Conservation (phyloP, 208 protist genomes). For the Wallacemonas sp. region DNA sequence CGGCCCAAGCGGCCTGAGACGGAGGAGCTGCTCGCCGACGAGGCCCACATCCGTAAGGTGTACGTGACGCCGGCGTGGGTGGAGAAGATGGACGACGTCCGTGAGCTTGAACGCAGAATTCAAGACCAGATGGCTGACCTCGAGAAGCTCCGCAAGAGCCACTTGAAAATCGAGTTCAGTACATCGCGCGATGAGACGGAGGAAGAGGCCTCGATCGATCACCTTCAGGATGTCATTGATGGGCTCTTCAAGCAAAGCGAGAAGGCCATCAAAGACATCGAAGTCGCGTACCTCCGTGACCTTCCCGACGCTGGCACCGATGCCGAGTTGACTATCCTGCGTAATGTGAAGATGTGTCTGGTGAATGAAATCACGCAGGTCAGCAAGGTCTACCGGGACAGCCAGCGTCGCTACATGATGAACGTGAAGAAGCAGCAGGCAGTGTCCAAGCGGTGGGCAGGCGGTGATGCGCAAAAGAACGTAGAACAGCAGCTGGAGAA, state of each 20-base stretch:
- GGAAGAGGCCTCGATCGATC: conserved; percentile 84
- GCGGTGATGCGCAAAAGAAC: conserved; percentile 76
- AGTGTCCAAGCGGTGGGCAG: conserved; percentile 80
- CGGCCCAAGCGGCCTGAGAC: conserved; percentile 60
- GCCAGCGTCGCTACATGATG: conserved; percentile 91
- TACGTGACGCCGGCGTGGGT: conserved; percentile 84
- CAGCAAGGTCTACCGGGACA: conserved; percentile 88
- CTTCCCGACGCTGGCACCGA: conserved; percentile 86
- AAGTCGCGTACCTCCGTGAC: conserved; percentile 67
- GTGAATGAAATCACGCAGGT: conserved; percentile 87
- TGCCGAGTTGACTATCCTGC: conserved; percentile 85
- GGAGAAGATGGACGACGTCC: conserved; percentile 83
- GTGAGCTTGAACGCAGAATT: conserved; percentile 61
- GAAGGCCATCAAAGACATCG: conserved; percentile 69
- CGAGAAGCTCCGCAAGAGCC: conserved; percentile 73
- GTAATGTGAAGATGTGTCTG: conserved; percentile 93
- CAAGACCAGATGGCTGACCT: conserved; percentile 70
- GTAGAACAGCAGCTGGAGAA: conserved; percentile 88
- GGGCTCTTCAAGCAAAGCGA: conserved; percentile 88
- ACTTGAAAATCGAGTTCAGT: conserved; percentile 91
- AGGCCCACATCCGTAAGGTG: conserved; percentile 58
- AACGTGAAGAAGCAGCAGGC: conserved; percentile 90
- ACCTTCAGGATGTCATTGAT: conserved; percentile 75
- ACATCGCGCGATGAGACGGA: conserved; percentile 72
- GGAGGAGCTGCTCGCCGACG: conserved; percentile 63